Base-by-base conservation (phyloP, 768 basidiomycete genomes). In the Boletus vinaceobasis region DNA sequence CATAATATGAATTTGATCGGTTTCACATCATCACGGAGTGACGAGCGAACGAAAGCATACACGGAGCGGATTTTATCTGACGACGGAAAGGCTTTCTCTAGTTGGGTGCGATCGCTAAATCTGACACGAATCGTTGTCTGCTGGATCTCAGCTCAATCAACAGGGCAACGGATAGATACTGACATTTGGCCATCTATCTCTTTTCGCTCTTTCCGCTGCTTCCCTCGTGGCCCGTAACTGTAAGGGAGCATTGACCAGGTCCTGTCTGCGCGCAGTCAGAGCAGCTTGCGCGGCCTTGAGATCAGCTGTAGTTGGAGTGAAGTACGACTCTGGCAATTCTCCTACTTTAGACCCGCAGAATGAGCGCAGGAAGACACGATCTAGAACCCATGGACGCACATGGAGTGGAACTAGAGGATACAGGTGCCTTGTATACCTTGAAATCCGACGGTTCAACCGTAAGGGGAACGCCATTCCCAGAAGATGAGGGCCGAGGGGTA, bases 1-100 rank as follows among this genome's bases (percentile, higher is more conserved):
- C 93, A 95, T 37, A 96, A 77, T 37, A 93, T 77, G 63, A 93
- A 96, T 63, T 92, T 91, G 71, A 83, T 82, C 4, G 85, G 78
- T 66, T 89, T 84, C 43, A 85, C 82, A 57, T 92, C 89, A 52
- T 90, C 88, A 40, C 82, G 74, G 33, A 96, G 74, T 21, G 82
- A 81, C 32, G 76, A 73, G 33, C 87, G 81, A 49, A 93, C 90
- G 59, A 94, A 94, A 10, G 88, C 89, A 66, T 96, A 95, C 9
- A 96, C 82, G 3, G 86, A 77, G 47, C 81, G 80, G 48, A 96
- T 91, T 68, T 88, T 93, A 71, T 85, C 82, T 4, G 80, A 80
- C 7, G 93, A 93, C 4, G 84, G 77, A 64, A 95, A 94, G 0
- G 72, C 71, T 61, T 83, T 85, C 73, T 96, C 93, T 14, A 96